phyloP scores from a whole-genome alignment of 148 eudicot species.

The Vaccinium myrtillus region DNA sequence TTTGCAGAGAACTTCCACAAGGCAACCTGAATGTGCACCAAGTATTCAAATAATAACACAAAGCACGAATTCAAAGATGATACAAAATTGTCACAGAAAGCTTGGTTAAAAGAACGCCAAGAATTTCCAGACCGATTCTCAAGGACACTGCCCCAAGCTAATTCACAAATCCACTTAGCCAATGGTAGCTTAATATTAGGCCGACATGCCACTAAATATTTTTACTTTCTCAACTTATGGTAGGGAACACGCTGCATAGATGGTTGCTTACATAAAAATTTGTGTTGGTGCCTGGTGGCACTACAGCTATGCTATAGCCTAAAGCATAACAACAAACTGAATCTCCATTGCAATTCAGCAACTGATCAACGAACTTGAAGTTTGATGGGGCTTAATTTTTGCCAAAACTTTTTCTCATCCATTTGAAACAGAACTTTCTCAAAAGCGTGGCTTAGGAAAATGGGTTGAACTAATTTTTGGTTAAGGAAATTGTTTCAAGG shows the following conservation, averaged over 20 bases:
- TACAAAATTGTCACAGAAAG: not conserved
- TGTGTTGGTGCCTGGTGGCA: not conserved
- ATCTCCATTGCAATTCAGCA: not conserved
- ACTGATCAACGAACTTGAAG: constrained; percentile 1
- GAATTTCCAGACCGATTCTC: not conserved
- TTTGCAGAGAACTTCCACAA: constrained; percentile 76
- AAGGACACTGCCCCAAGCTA: not conserved
- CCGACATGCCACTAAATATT: not conserved
- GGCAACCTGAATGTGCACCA: constrained; percentile 66
- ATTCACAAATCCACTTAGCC: not conserved
- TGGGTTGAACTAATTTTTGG: not conserved
- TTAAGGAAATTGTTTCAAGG: not conserved
- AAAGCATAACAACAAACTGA: not conserved
- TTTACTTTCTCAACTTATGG: not conserved
- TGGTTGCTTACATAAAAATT: not conserved
- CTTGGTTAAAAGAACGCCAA: not conserved
- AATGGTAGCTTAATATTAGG: not conserved
- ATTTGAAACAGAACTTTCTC: constrained; percentile 6
- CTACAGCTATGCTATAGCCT: not conserved
- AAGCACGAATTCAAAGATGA: not conserved
- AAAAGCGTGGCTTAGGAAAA: not conserved
- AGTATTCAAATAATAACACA: not conserved
- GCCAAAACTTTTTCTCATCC: not conserved
- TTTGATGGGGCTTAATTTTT: not conserved
- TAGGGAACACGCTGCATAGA: not conserved